Evolutionary conservation across 2,329 filamentous ascomycete species (phyloP), one percentile per base, ranked within the genome.

Genomic region (Penicillium thymicola): DNA sequence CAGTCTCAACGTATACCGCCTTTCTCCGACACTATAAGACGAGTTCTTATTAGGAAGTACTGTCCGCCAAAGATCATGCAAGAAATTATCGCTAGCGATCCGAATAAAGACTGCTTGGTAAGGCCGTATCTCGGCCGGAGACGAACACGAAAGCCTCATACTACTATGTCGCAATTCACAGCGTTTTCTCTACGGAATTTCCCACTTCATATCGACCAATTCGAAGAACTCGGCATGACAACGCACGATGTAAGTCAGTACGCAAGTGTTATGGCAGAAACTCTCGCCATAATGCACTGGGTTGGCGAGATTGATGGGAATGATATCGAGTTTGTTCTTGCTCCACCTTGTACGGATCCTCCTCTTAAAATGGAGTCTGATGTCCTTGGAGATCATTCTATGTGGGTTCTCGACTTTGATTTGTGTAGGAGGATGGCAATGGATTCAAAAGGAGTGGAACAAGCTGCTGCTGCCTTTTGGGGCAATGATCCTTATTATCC

Each of bases 51-150:
- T 5, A 60, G 68, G 0, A 59, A 50, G 13, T 78, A 72, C 59
- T 78, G 74, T 43, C 67, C 72, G 0, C 21, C 57, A 3, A 37
- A 59, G 0, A 51, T 75, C 0, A 30, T 21, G 9, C 5, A 51
- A 1, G 54, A 66, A 21, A 74, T 75, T n/a, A 57, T 67, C 28
- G 16, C 8, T 13, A 72, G 73, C 37, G 51, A 59, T 1, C 66
- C 65, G 5, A 75, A 80, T 47, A 59, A 74, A n/a, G 76, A 80
- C 55, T 84, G 81, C 46, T 67, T 85, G n/a, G 0, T 82, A 11
- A 75, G 81, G 1, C 72, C 75, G 0, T 84, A 83, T 47, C 66
- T 84, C 0, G 81, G 81, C 7, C 72, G 74, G 23, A 59, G 66
- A 34, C 60, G 68, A 8, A 62, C 27, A 1, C 48, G 55, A n/a